Conservation (phyloP, 768 basidiomycete species). For the Tremella fuciformis region DNA sequence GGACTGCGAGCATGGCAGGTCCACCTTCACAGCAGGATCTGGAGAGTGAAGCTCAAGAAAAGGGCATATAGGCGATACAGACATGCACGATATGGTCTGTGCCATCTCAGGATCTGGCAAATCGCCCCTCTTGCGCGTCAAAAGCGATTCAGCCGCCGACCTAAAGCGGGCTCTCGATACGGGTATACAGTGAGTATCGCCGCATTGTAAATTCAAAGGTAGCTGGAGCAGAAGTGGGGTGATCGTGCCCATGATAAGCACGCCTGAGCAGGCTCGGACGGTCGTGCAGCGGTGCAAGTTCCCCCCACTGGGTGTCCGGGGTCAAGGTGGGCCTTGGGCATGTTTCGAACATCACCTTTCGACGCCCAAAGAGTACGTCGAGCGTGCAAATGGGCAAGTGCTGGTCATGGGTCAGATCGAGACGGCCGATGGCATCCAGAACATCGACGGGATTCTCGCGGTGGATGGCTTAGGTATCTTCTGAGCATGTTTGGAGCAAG, state of each 20-base stretch:
- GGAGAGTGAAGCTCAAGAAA: not conserved
- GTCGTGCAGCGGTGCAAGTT: constrained; percentile 30
- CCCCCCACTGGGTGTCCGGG: constrained; percentile 23
- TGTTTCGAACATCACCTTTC: constrained; percentile 17
- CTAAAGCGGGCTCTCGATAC: constrained; percentile 36
- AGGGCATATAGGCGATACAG: constrained; percentile 21
- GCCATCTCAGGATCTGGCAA: constrained; percentile 24
- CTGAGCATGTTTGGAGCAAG: too few species aligned
- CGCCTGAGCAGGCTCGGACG: constrained; percentile 19
- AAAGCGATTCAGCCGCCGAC: constrained; percentile 10
- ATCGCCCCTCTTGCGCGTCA: constrained; percentile 28
- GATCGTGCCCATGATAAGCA: constrained; percentile 29
- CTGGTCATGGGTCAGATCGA: constrained; percentile 67
- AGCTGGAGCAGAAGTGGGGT: constrained; percentile 4
- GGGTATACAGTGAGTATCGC: constrained; percentile 29
- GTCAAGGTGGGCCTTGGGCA: constrained; percentile 25
- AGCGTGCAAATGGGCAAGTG: constrained; percentile 58
- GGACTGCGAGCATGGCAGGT: constrained; percentile 27
- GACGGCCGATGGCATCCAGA: constrained; percentile 60
- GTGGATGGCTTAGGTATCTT: constrained; percentile 56
- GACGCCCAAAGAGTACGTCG: constrained; percentile 30
- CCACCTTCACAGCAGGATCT: too few species aligned
- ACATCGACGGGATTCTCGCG: constrained; percentile 60
- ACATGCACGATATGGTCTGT: constrained; percentile 30
- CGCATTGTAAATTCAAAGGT: too few species aligned